Evolutionary conservation across 257 asterid genomes (phyloP).

Genomic region (Jacaranda mimosifolia): DNA sequence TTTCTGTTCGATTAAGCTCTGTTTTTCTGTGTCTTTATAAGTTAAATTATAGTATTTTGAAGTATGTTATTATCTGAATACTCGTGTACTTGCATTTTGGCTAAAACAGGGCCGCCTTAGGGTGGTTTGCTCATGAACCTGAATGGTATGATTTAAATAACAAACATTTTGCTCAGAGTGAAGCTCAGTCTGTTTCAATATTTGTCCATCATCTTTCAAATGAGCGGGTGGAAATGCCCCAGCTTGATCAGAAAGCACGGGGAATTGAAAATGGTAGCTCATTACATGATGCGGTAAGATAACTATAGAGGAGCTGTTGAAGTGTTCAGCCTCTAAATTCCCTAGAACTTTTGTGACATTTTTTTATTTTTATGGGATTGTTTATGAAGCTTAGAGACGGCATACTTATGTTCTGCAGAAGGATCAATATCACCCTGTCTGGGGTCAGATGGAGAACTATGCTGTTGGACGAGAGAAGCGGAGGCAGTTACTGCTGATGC

Average conservation of each 20-base stretch:
- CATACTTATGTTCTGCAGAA: slow-evolving; percentile 59
- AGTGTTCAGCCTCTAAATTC: slow-evolving; percentile 33
- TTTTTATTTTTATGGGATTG: slow-evolving; percentile 24
- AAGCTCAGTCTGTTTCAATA: slow-evolving; percentile 86
- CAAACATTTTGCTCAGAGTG: slow-evolving; percentile 84
- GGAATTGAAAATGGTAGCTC: slow-evolving; percentile 73
- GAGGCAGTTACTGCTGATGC: slow-evolving; percentile 87
- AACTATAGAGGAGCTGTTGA: slow-evolving; percentile 34
- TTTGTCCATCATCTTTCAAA: slow-evolving; percentile 82
- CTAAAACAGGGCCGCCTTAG: slow-evolving; percentile 80
- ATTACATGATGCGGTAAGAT: slow-evolving; percentile 71
- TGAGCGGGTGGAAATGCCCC: slow-evolving; percentile 68
- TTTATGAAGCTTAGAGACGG: slow-evolving; percentile 30
- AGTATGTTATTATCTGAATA: slow-evolving; percentile 31
- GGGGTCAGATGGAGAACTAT: slow-evolving; percentile 97
- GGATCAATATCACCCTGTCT: slow-evolving; percentile 89
- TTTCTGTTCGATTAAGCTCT: slow-evolving; percentile 18
- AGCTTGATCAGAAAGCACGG: slow-evolving; percentile 63
- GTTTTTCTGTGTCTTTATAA: background rate
- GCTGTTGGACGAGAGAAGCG: slow-evolving; percentile 88
- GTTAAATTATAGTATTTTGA: slow-evolving; percentile 1
- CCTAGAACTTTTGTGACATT: slow-evolving; percentile 26
- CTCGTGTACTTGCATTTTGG: slow-evolving; percentile 15
- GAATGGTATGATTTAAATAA: slow-evolving; percentile 87
- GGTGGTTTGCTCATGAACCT: slow-evolving; percentile 95